phyloP scores from a whole-genome alignment of 2,329 filamentous ascomycete genomes.

The Penicillium sp. region DNA sequence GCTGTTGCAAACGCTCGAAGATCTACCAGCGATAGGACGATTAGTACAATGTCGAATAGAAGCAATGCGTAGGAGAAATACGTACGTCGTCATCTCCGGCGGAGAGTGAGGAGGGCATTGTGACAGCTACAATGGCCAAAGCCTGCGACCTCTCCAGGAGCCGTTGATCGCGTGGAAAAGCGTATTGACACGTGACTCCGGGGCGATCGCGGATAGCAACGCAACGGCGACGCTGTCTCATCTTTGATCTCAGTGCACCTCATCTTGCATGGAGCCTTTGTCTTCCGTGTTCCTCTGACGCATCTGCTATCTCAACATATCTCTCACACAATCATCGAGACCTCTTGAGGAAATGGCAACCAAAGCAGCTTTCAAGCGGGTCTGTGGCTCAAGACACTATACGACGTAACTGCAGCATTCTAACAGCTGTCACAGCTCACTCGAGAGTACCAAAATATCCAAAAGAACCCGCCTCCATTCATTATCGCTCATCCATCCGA shows the following conservation, averaged over 20 bases:
- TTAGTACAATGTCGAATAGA: neutral
- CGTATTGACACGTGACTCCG: constrained; percentile 24
- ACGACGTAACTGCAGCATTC: neutral
- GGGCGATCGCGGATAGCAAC: constrained; percentile 1
- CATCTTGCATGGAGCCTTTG: no score
- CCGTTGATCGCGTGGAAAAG: constrained; percentile 13
- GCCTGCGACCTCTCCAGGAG: constrained; percentile 13
- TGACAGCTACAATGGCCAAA: constrained; percentile 35
- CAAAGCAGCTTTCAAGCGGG: constrained; percentile 69
- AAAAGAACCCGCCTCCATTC: constrained; percentile 78
- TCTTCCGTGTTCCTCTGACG: neutral
- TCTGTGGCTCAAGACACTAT: constrained; percentile 39
- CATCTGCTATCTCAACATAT: neutral
- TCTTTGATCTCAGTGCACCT: neutral
- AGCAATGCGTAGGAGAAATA: neutral
- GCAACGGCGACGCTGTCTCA: neutral
- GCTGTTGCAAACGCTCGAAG: constrained; percentile 44
- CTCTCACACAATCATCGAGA: neutral
- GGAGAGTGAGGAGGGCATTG: constrained; percentile 45
- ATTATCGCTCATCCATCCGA: constrained; percentile 88
- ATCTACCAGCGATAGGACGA: constrained; percentile 25
- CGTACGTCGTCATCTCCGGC: constrained; percentile 44
- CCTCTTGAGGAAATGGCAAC: constrained; percentile 58
- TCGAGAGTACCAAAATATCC: constrained; percentile 63
- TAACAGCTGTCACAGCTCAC: constrained; percentile 48